A percentile compares a stretch with the other conserved stretches of the same genome.
phyloP scores from a whole-genome alignment of 2,329 filamentous ascomycete species.

The Thyridium curvatum region DNA sequence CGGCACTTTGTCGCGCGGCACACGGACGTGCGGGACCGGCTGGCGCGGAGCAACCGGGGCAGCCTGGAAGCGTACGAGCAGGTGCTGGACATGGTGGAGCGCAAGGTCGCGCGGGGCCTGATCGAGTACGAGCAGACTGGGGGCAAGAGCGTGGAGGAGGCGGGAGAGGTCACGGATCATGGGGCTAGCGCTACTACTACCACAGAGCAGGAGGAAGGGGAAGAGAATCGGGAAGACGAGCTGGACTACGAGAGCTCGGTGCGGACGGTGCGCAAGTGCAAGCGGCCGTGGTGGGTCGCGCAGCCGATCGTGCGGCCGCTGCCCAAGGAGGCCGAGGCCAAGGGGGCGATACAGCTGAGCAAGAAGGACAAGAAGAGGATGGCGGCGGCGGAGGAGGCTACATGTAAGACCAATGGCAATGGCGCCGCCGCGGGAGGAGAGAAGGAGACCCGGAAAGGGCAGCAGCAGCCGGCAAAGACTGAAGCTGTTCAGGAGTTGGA shows the following conservation, averaged over 20 bases:
- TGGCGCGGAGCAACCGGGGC: conserved; percentile 60
- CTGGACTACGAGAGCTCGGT: conserved; percentile 52
- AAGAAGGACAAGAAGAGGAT: conserved; percentile 57
- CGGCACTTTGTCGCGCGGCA: conserved; percentile 74
- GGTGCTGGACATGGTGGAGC: conserved; percentile 69
- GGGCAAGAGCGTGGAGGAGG: conserved; percentile 41
- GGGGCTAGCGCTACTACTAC: conserved; percentile 10
- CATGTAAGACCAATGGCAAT: too few species aligned
- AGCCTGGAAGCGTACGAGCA: conserved; percentile 76
- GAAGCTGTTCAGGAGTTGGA: conserved; percentile 4
- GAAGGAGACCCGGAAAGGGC: conserved; percentile 7
- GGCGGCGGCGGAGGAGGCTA: conserved; percentile 25
- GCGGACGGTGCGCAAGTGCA: conserved; percentile 65
- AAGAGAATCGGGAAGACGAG: conserved; percentile 20
- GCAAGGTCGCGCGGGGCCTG: conserved; percentile 65
- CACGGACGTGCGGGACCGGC: conserved; percentile 77
- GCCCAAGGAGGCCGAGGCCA: conserved; percentile 79
- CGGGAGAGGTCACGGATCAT: conserved; percentile 14
- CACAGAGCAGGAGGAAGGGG: conserved; percentile 9
- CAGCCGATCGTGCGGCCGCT: conserved; percentile 83
- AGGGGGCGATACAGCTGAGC: conserved; percentile 67
- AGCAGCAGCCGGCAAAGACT: conserved; percentile 4
- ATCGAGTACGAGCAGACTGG: conserved; percentile 55
- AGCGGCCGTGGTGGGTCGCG: conserved; percentile 82
- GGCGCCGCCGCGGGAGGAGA: too few species aligned